Conservation (phyloP, 208 protist genomes). For the Phytomonas sp. region DNA sequence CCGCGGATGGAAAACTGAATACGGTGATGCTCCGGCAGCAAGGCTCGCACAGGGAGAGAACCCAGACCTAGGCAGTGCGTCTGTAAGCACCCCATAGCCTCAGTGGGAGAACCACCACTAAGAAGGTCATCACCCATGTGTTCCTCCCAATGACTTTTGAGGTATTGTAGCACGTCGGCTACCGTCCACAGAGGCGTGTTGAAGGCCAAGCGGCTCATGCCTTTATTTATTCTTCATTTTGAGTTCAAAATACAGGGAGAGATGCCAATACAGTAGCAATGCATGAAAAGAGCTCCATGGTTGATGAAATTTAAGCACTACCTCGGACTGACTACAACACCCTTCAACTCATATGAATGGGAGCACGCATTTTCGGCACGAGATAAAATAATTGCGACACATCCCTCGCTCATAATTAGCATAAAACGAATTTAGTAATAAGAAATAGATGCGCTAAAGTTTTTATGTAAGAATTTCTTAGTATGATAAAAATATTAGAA, state of each 20-base stretch:
- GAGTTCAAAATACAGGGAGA: background rate
- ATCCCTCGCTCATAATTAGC: background rate
- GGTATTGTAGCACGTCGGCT: conserved; percentile 3
- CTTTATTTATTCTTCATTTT: background rate
- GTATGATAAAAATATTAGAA: background rate
- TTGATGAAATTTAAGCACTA: background rate
- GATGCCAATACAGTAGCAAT: background rate
- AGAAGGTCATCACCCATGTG: background rate
- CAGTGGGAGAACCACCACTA: background rate
- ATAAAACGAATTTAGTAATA: background rate
- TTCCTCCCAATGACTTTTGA: background rate
- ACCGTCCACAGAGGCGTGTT: background rate
- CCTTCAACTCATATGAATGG: background rate
- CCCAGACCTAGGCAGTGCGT: background rate
- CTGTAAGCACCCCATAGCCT: background rate
- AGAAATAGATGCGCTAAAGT: background rate
- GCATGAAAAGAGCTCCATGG: background rate
- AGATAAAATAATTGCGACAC: background rate
- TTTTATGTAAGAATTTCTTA: background rate
- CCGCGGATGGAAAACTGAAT: conserved; percentile 59
- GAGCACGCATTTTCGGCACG: background rate
- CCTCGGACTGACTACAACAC: background rate
- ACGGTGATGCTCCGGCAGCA: conserved; percentile 19
- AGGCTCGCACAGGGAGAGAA: conserved; percentile 9
- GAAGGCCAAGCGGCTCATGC: background rate